These are phyloP conservation scores for Yamadazyma jaroonii DNA, from an alignment of 1,139 yeast species.

Conservation along the genomic window DNA sequence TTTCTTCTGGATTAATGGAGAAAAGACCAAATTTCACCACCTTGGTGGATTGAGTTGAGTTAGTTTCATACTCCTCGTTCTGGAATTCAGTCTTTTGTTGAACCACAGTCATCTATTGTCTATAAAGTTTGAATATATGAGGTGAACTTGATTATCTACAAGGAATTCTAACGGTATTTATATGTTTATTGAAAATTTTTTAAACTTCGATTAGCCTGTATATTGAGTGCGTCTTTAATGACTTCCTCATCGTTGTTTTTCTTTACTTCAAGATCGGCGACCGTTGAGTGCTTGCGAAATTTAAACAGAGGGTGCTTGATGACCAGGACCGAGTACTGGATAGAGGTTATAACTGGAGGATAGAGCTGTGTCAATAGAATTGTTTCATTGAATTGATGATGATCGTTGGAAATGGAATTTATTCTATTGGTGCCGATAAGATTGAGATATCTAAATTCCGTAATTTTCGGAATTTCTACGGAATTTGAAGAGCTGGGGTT, in stretches of 20 bases:
- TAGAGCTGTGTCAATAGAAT: too few species aligned
- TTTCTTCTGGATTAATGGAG: slow-evolving; percentile 4
- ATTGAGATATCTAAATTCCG: slow-evolving; percentile 1
- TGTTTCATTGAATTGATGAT: too few species aligned
- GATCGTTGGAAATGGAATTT: background rate
- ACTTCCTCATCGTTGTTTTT: slow-evolving; percentile 2
- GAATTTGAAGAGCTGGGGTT: slow-evolving; percentile 1
- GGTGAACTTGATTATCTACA: background rate
- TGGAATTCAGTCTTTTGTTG: background rate
- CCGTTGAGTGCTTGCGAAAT: background rate
- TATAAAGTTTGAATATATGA: background rate
- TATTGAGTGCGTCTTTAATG: background rate
- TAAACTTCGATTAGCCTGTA: background rate
- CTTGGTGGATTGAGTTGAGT: background rate
- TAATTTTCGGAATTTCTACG: slow-evolving; percentile 1
- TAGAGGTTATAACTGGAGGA: too few species aligned
- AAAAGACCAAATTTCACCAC: slow-evolving; percentile 5
- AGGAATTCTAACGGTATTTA: background rate
- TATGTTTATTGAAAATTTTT: background rate
- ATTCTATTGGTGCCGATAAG: background rate
- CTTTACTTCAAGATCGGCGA: background rate
- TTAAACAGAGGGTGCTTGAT: too few species aligned
- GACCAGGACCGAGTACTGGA: too few species aligned
- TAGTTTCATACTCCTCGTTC: background rate
- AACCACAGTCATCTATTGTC: background rate